Evolutionary conservation across 2,329 filamentous ascomycete genomes (phyloP).

Genomic region (Cladorrhinum sp.): DNA sequence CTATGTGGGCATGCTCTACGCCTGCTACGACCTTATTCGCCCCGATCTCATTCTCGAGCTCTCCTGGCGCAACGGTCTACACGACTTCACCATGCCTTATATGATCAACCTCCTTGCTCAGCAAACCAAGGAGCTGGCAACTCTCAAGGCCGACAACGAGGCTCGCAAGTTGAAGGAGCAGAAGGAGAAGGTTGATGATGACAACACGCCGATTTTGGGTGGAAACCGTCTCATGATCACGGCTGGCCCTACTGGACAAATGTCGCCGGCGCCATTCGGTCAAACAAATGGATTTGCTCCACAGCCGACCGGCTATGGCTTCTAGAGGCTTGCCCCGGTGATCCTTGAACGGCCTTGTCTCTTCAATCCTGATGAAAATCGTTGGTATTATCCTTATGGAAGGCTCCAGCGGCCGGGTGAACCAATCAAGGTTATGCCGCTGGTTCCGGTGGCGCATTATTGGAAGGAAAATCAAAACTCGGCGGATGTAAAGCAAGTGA

Average conservation of each 20-base stretch:
- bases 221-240: constrained; percentile 91
- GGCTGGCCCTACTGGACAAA: constrained; percentile 65
- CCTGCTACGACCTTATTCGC: constrained; percentile 95
- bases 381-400: constrained; percentile 23
- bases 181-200: constrained; percentile 71
- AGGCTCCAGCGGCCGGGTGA: constrained; percentile 5
- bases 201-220: constrained; percentile 89
- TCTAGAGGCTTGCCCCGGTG: constrained; percentile 41
- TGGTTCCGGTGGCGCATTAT: constrained; percentile 5
- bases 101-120: constrained; percentile 98
- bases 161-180: constrained; percentile 40
- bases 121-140: constrained; percentile 80
- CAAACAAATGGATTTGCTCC: constrained; percentile 87
- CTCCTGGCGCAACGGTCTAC: constrained; percentile 91
- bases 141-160: constrained; percentile 93
- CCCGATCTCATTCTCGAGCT: constrained; percentile 92
- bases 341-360: constrained; percentile 23
- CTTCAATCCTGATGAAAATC: constrained; percentile 15
- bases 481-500: neutral
- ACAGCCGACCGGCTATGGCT: constrained; percentile 78
- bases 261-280: constrained; percentile 66
- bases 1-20: constrained; percentile 99
- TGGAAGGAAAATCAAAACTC: neutral
- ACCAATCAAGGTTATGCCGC: constrained; percentile 7
- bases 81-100: constrained; percentile 99